phyloP scores from a whole-genome alignment of 768 basidiomycete species.

The Hypholoma fasciculare region DNA sequence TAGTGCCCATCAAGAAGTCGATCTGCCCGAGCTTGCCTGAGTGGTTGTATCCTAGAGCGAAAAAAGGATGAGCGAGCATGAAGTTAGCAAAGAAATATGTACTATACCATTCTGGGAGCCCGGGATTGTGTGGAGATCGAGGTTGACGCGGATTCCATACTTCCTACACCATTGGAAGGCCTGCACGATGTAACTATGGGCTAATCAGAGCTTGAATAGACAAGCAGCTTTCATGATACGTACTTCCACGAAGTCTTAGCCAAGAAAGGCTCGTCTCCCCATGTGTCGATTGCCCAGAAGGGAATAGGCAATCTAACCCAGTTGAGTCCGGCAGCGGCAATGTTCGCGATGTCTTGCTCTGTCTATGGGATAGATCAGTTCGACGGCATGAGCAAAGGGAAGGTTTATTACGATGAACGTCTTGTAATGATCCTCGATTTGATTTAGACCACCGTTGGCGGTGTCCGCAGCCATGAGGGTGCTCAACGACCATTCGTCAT shows the following conservation, averaged over 20 bases:
- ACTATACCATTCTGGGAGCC: constrained; percentile 79
- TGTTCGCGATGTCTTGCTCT: constrained; percentile 87
- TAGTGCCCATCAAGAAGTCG: constrained; percentile 72
- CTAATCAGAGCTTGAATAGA: not conserved
- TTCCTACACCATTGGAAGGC: constrained; percentile 80
- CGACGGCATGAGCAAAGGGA: not conserved
- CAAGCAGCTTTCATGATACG: constrained; percentile 17
- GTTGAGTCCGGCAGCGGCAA: constrained; percentile 87
- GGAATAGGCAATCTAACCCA: constrained; percentile 84
- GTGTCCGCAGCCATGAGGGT: constrained; percentile 65
- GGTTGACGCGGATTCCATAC: constrained; percentile 78
- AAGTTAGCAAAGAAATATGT: no score
- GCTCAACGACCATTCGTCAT: constrained; percentile 75
- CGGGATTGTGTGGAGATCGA: constrained; percentile 81
- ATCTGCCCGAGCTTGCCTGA: constrained; percentile 59
- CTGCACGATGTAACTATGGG: constrained; percentile 69
- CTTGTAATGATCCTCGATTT: constrained; percentile 75
- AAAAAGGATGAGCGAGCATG: not conserved
- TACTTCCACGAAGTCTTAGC: constrained; percentile 75
- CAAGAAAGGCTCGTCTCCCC: constrained; percentile 77
- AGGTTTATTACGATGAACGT: constrained; percentile 69
- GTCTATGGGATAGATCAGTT: constrained; percentile 48
- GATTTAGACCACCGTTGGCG: constrained; percentile 58
- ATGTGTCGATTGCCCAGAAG: constrained; percentile 79
- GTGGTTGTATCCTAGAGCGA: constrained; percentile 50